A percentile compares a stretch with the other conserved stretches of the same genome.
Conservation (phyloP, 2,329 filamentous ascomycete species). For the Phialophora macrospora region DNA sequence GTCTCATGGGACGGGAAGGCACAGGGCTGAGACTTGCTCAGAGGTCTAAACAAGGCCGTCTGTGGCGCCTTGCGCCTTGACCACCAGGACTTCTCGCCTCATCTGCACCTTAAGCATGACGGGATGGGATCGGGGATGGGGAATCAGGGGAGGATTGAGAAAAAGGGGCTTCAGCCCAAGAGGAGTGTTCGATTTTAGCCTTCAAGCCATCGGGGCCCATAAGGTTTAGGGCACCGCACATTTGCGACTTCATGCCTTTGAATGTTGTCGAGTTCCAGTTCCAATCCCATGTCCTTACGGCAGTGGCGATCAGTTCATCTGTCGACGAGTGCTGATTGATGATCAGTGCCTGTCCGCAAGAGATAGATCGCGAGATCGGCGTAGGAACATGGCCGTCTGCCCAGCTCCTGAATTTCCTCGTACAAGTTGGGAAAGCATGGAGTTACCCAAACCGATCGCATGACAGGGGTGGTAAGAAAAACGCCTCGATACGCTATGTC, state of each 20-base stretch:
- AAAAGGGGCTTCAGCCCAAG: constrained; percentile 15
- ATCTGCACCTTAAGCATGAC: constrained; percentile 7
- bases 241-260: not conserved
- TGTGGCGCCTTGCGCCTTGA: constrained; percentile 17
- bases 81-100: constrained; percentile 17
- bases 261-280: not conserved
- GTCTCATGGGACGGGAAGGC: not conserved
- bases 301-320: not conserved
- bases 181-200: not conserved
- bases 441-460: not conserved
- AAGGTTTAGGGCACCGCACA: not conserved
- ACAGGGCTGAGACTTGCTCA: constrained; percentile 6
- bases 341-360: not conserved
- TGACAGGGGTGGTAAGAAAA: not conserved
- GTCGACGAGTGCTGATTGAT: not conserved
- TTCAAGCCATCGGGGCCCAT: constrained; percentile 12
- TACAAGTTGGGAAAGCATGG: constrained; percentile 2
- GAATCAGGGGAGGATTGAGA: not conserved
- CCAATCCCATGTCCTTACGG: not conserved
- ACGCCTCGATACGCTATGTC: not conserved
- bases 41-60: not conserved
- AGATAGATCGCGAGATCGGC: not conserved
- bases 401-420: not conserved
- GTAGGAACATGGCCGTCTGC: not conserved
- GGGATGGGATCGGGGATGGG: constrained; percentile 1